These are phyloP conservation scores for Scleroderma bovista DNA, from an alignment of 768 basidiomycete genomes.

Conservation along the genomic window DNA sequence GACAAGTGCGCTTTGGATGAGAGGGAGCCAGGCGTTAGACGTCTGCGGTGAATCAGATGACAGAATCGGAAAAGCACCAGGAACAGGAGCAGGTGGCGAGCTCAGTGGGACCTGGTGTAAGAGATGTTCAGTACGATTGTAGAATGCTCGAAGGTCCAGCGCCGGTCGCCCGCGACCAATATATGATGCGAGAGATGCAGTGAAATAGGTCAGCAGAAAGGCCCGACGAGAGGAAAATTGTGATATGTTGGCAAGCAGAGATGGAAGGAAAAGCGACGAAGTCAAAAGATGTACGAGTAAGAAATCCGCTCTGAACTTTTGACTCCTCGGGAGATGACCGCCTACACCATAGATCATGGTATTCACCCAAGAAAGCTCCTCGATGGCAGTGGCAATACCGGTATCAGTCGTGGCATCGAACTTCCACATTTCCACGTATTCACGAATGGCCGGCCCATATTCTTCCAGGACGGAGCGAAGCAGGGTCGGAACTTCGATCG, in stretches of 20 bases:
- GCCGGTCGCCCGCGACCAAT: not conserved
- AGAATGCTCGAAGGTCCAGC: no score
- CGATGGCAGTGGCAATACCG: slow-evolving; percentile 43
- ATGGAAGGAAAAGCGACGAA: slow-evolving; percentile 50
- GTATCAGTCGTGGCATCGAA: slow-evolving; percentile 26
- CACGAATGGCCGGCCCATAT: slow-evolving; percentile 19
- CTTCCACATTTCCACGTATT: slow-evolving; percentile 38
- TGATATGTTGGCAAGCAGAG: slow-evolving; percentile 41
- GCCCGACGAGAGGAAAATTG: slow-evolving; percentile 43
- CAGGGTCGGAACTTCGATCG: no score
- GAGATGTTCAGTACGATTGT: no score
- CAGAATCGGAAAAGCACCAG: no score
- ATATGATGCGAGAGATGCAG: slow-evolving; percentile 40
- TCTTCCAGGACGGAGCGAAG: no score
- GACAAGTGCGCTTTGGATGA: no score
- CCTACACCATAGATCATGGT: slow-evolving; percentile 48
- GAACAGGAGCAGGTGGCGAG: no score
- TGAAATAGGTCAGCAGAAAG: slow-evolving; percentile 51
- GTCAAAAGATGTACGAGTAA: slow-evolving; percentile 63
- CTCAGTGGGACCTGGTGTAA: no score
- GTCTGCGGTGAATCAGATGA: no score
- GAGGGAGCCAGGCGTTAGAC: no score
- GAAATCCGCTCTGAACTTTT: slow-evolving; percentile 51
- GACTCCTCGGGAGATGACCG: slow-evolving; percentile 33
- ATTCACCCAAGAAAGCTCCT: slow-evolving; percentile 51